Base-by-base conservation (phyloP, 495 filamentous ascomycete genomes). In the Stereocaulon alpinum region DNA sequence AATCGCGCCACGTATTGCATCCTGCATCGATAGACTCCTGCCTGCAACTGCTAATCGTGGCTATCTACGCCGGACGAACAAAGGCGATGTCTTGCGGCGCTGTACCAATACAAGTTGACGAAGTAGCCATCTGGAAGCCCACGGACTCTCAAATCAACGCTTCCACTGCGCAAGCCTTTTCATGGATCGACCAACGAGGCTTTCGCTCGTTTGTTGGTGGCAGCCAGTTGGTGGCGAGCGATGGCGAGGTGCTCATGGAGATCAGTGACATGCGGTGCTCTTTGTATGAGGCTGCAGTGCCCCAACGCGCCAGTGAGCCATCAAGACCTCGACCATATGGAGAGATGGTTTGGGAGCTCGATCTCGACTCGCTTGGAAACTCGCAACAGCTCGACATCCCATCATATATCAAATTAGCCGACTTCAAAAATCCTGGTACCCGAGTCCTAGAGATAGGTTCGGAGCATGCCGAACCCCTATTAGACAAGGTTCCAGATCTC, bases 1-100 rank as follows among this genome's bases (percentile, higher is more conserved):
- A 76, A 60, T 72, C 73, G 10, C 61, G 68, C n/a, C 71, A 73
- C 55, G 53, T 67, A 0, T 45, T 77, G 6, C 75, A 77, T 61
- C 75, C 74, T 0, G 61, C 69, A 0, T 56, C 65, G 1, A 59
- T 77, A 27, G 74, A 77, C 55, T 61, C 60, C 2, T 64, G 63
- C 15, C 62, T 75, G 17, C 75, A 76, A 61, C 68, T 73, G 2
- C 56, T 65, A 37, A 72, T 71, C 47, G 57, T 68, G 29, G 63
- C 73, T 34, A 66, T 71, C 48, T 62, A 69, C 34, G 64, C 61
- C 18, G 72, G 72, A 6, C 61, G 61, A 9, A 59, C 61, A 45
- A 68, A 64, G 12, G 66, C 58, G 12, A 68, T 75, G 66, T 41
- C 63, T 4, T 68, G 59, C 40, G 72, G 70, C 37, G 64, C 66